These are phyloP conservation scores for Amaranthus tricolor DNA, from an alignment of 179 eudicot genomes.

Conservation along the genomic window DNA sequence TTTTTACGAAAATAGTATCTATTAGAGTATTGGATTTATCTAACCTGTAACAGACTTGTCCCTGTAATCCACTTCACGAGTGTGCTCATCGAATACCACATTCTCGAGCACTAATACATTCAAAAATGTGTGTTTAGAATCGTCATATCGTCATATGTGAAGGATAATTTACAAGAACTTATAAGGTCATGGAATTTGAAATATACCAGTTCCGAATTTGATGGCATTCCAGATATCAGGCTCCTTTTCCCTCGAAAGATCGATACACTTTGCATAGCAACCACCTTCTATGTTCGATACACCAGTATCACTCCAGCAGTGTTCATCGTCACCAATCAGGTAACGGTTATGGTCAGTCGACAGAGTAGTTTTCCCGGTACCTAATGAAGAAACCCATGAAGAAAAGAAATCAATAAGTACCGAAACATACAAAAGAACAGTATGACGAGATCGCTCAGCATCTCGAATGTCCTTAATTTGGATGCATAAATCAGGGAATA, in stretches of 20 bases:
- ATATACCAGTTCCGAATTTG: conserved; percentile 88
- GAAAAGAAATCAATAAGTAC: conserved; percentile 13
- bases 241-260: conserved; percentile 75
- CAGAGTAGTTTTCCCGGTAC: conserved; percentile 93
- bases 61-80: conserved; percentile 78
- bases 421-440: background rate
- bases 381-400: conserved; percentile 29
- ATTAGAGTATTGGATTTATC: background rate
- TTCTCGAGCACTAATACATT: conserved; percentile 69
- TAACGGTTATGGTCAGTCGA: conserved; percentile 87
- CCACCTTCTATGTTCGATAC: conserved; percentile 97
- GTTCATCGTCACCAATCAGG: conserved; percentile 93
- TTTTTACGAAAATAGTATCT: background rate
- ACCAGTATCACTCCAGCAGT: conserved; percentile 86
- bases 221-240: conserved; percentile 97
- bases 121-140: background rate
- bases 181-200: background rate
- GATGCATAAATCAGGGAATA: conserved; percentile 4
- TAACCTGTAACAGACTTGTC: conserved; percentile 93
- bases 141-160: background rate
- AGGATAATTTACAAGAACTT: background rate
- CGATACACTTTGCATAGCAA: conserved; percentile 96
- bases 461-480: conserved; percentile 16
- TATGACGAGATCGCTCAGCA: conserved; percentile 22
- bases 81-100: conserved; percentile 94